These are phyloP conservation scores for Cladorrhinum samala DNA, from an alignment of 495 filamentous ascomycete genomes.

Conservation along the genomic window DNA sequence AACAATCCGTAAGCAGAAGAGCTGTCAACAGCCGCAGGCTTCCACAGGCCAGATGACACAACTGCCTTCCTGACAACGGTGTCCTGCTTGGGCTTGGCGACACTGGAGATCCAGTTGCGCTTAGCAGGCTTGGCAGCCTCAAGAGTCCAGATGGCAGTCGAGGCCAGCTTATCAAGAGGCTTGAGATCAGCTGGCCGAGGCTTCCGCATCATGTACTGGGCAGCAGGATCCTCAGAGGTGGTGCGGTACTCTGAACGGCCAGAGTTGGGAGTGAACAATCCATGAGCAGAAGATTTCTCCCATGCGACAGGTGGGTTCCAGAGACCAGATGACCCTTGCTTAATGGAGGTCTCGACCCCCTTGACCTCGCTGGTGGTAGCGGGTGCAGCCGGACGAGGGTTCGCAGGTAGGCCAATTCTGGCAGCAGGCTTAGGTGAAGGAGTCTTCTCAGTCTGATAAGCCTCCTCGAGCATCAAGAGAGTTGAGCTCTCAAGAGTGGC, in stretches of 20 bases:
- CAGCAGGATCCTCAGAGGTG: constrained; percentile 31
- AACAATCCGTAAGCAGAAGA: constrained; percentile 10
- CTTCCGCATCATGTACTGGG: constrained; percentile 23
- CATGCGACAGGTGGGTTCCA: constrained; percentile 15
- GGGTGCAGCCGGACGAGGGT: constrained; percentile 1
- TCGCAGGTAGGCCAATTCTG: constrained; percentile 12
- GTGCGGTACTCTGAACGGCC: constrained; percentile 25
- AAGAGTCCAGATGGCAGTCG: constrained; percentile 28
- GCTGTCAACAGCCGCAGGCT: constrained; percentile 11
- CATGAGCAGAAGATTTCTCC: constrained; percentile 8
- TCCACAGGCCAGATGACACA: background rate
- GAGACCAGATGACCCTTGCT: constrained; percentile 15
- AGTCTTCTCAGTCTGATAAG: background rate
- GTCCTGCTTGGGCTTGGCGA: background rate
- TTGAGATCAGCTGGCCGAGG: constrained; percentile 20
- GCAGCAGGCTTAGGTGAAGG: constrained; percentile 13
- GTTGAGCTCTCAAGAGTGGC: constrained; percentile 23
- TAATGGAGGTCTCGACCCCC: constrained; percentile 11
- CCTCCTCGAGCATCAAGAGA: constrained; percentile 21
- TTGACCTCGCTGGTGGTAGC: constrained; percentile 7
- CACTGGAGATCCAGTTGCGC: constrained; percentile 27
- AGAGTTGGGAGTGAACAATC: constrained; percentile 21
- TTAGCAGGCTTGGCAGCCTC: constrained; percentile 7
- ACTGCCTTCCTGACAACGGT: background rate
- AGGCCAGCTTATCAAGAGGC: constrained; percentile 25